Evolutionary conservation across 2,329 filamentous ascomycete species (phyloP).

Genomic region (Nigrospora sphaerica): DNA sequence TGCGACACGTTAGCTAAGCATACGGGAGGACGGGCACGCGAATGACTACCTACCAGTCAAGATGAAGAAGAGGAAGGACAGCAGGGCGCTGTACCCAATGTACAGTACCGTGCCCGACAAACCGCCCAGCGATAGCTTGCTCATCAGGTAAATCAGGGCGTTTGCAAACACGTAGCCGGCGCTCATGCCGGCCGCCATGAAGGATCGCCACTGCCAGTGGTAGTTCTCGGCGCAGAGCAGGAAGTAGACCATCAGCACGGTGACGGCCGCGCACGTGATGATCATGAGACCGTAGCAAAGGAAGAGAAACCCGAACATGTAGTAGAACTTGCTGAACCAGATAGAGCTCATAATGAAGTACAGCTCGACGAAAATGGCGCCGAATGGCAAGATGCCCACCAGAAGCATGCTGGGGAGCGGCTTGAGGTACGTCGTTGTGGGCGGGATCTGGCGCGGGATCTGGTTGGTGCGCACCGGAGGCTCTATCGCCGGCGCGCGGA

Average conservation of each 20-base stretch:
- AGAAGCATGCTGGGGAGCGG: constrained; percentile 86
- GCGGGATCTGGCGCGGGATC: constrained; percentile 93
- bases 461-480: constrained; percentile 92
- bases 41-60: constrained; percentile 69
- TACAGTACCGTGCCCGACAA: constrained; percentile 86
- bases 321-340: constrained; percentile 98
- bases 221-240: constrained; percentile 94
- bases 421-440: constrained; percentile 72
- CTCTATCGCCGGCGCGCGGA: constrained; percentile 65
- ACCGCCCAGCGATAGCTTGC: constrained; percentile 77
- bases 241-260: constrained; percentile 93
- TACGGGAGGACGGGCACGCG: not conserved
- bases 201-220: constrained; percentile 97
- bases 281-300: constrained; percentile 97
- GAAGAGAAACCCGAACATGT: constrained; percentile 99
- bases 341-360: constrained; percentile 99
- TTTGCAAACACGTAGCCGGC: constrained; percentile 89
- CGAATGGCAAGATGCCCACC: constrained; percentile 88
- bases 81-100: constrained; percentile 82
- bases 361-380: constrained; percentile 94
- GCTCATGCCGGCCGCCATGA: constrained; percentile 84
- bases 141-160: constrained; percentile 84
- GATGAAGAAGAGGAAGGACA: constrained; percentile 89
- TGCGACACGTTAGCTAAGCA: constrained; percentile 25
- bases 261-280: constrained; percentile 86